Evolutionary conservation across 441 rosid species (phyloP), one percentile per base, ranked within the genome.

Genomic region (Adansonia grandidieri): DNA sequence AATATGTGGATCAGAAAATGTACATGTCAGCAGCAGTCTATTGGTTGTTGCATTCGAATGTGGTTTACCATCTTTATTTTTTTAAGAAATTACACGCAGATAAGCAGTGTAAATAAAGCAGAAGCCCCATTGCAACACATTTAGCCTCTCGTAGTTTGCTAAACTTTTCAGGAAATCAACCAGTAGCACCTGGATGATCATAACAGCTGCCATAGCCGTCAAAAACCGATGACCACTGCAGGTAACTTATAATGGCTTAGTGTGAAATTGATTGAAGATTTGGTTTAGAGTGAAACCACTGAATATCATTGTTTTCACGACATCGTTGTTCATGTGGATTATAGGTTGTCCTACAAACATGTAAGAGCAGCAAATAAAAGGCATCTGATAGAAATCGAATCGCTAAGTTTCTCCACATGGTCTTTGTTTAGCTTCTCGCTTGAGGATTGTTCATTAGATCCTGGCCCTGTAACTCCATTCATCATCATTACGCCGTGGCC

Each of bases 1-100:
- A 77, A 64, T 20, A 53, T 77, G 74, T 75, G 88, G 93, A 91
- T 90, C n/a, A 85, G 89, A 88, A 80, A 86, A 86, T 86, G 83
- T 76, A 48, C 91, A 87, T 82, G 62, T 88, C 90, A 80, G 86
- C 87, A 40, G 15, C 72, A 60, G 65, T 73, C 77, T 20, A 89
- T 91, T 89, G 93, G 91, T 68, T 57, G 63, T 8, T 24, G 74
- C 15, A 76, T 61, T 74, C 5, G 77, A 82, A 75, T 81, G 76
- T 78, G 51, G 91, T 87, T 89, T 86, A 79, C 85, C 81, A 14
- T 66, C n/a, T 22, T 10, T 89, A 88, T 88, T 73, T 81, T 85
- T 80, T 22, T 47, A 24, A 24, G 28, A 24, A 24, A 24, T 24
- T 24, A 24, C 28, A 11, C 15, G 10, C 64, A 22, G 14, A 4